phyloP scores from a whole-genome alignment of 148 eudicot species.

The Rheum nobile region DNA sequence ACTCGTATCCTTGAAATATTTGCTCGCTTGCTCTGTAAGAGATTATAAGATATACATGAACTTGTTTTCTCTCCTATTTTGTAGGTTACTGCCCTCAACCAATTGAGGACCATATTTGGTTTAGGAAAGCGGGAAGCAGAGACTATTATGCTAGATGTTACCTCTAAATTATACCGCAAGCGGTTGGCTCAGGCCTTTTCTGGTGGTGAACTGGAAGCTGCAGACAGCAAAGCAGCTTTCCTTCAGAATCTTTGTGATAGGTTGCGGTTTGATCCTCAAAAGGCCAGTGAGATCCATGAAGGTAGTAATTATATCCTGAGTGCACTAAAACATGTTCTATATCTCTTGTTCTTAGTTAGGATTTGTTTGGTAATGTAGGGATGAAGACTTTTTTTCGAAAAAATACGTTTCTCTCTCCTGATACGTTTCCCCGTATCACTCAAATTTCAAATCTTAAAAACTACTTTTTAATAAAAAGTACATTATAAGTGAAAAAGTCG shows the following conservation, averaged over 20 bases:
- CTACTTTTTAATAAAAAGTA: no score
- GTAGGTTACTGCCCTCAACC: slow-evolving; percentile 77
- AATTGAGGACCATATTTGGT: slow-evolving; percentile 86
- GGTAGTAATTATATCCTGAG: slow-evolving; percentile 23
- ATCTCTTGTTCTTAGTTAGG: neutral
- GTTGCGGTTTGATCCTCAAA: slow-evolving; percentile 66
- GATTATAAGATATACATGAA: neutral
- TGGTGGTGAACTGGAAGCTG: slow-evolving; percentile 60
- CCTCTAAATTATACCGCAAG: slow-evolving; percentile 70
- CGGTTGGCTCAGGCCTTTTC: slow-evolving; percentile 66
- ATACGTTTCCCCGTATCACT: no score
- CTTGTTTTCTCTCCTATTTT: neutral
- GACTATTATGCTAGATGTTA: slow-evolving; percentile 53
- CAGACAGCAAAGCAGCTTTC: slow-evolving; percentile 89
- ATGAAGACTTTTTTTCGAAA: no score
- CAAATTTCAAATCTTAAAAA: no score
- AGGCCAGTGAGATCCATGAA: slow-evolving; percentile 77
- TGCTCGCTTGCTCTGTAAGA: neutral
- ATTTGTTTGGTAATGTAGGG: no score
- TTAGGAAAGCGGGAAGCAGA: slow-evolving; percentile 90
- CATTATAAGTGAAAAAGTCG: no score
- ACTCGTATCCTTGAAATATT: neutral
- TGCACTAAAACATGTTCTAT: neutral
- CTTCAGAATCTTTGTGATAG: slow-evolving; percentile 76
- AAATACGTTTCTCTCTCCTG: no score